phyloP scores from a whole-genome alignment of 176 grass and related monocot species.

The Bromus sterilis region DNA sequence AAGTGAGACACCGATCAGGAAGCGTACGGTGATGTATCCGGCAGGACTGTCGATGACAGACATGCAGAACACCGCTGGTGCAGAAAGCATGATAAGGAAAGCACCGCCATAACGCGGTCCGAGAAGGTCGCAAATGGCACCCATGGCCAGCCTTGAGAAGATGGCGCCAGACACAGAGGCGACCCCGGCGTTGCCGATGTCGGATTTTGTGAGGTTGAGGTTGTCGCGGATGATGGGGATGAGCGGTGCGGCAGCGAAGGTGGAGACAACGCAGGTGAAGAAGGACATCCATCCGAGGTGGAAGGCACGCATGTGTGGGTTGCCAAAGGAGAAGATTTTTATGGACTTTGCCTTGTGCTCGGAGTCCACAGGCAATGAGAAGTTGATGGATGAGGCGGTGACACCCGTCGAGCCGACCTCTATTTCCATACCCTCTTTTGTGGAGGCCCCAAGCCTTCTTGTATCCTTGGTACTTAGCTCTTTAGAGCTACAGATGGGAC shows the following conservation, averaged over 20 bases:
- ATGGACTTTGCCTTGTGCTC: not conserved
- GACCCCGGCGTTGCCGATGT: constrained; percentile 83
- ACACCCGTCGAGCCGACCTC: not conserved
- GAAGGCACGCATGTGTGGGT: not conserved
- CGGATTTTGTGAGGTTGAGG: constrained; percentile 55
- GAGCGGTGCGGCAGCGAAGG: not conserved
- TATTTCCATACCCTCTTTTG: not conserved
- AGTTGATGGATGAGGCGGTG: not conserved
- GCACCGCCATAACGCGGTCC: constrained; percentile 79
- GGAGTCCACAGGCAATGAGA: not conserved
- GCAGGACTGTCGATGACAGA: constrained; percentile 29
- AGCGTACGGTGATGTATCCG: constrained; percentile 58
- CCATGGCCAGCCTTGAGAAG: constrained; percentile 87
- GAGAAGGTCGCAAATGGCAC: constrained; percentile 67
- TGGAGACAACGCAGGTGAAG: not conserved
- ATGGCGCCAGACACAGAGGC: constrained; percentile 86
- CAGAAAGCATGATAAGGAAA: constrained; percentile 74
- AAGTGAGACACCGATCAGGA: constrained; percentile 79
- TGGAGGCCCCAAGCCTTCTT: not conserved
- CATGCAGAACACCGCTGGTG: constrained; percentile 82
- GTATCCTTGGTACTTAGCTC: not conserved
- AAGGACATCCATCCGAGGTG: not conserved
- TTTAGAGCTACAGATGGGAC: not conserved
- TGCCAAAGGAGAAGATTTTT: not conserved
- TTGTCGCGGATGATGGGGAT: constrained; percentile 89